Evolutionary conservation across 2,329 filamentous ascomycete genomes (phyloP).

Genomic region (Alternaria incomplexa): DNA sequence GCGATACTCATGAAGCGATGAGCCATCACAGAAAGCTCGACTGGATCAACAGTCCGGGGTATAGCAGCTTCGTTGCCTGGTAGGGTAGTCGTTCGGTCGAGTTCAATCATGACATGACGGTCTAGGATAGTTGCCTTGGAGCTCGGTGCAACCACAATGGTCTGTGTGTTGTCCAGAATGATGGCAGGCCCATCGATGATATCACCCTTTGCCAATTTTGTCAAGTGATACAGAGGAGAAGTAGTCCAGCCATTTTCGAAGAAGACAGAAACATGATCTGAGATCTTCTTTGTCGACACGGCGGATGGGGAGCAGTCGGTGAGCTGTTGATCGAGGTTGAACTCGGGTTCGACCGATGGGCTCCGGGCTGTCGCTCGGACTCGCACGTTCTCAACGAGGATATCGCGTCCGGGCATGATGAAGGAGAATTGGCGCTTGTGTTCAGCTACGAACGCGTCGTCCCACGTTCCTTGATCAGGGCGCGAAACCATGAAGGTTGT

Average conservation of each 20-base stretch:
- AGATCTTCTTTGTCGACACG: constrained; percentile 1
- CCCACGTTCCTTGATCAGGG: constrained; percentile 42
- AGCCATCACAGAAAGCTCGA: constrained; percentile 14
- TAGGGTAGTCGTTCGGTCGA: not conserved
- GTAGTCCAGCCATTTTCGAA: constrained; percentile 29
- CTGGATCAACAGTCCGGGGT: constrained; percentile 5
- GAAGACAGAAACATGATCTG: constrained; percentile 18
- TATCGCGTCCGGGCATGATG: constrained; percentile 45
- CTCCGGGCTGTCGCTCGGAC: constrained; percentile 45
- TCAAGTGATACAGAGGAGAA: constrained; percentile 32
- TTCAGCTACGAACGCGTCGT: constrained; percentile 42
- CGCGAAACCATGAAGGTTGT: constrained; percentile 53
- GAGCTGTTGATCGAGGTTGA: constrained; percentile 23
- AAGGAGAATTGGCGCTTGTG: constrained; percentile 55
- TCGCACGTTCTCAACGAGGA: constrained; percentile 54
- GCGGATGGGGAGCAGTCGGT: constrained; percentile 1
- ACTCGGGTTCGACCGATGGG: constrained; percentile 12
- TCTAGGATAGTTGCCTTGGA: constrained; percentile 47
- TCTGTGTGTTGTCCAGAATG: constrained; percentile 53
- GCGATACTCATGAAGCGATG: constrained; percentile 37
- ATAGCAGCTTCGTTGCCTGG: not conserved
- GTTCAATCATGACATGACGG: constrained; percentile 50
- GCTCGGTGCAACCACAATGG: constrained; percentile 51
- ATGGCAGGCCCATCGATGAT: constrained; percentile 38
- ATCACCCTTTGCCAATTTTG: constrained; percentile 21